Base-by-base conservation (phyloP, 2,329 filamentous ascomycete species). In the Neofusicoccum cordaticola region DNA sequence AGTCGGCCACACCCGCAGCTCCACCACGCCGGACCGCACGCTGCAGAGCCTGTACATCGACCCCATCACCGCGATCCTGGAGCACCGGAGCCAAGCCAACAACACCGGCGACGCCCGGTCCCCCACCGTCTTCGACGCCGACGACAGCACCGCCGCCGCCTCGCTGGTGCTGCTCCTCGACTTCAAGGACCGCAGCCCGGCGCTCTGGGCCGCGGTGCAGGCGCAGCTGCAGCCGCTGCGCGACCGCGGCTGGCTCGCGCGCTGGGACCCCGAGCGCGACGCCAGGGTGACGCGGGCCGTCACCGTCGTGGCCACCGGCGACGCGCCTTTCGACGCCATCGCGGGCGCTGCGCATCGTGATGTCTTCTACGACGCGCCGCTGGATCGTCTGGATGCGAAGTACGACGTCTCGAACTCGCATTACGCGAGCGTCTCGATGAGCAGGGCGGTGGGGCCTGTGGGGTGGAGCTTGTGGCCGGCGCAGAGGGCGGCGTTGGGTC, bases 361-460 rank as follows among this genome's bases (percentile, higher is more conserved):
- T 68, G 80, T 85, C 65, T 85, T 85, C 75, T 85, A 83, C 72
- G 83, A 85, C 68, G 83, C 83, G 0, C 83, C 83, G 1, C 75
- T 79, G 1, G 71, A 71, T 34, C 51, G 67, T 6, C 65, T 85
- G 12, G 75, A 77, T 57, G 64, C 79, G 67, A 73, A 73, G 0
- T 31, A 31, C 27, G 27, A 31, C 4, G 27, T 5, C 27, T 31
- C 27, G 27, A 91, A 90, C 73, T 89, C 86, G 4, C 88, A 86
- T 75, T 91, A 90, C 74, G 86, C 88, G 17, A 88, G 85, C 53
- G 81, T 83, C 2, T 82, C 84, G n/a, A 88, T 91, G 71, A 75
- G 74, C 19, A 70, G 74, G 3, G 73, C 82, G 1, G 79, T 91
- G 12, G 51, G 50, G 11, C 42, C 37, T 17, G 76, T 80, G 51